Evolutionary conservation across 2,329 filamentous ascomycete genomes (phyloP), one percentile per base, ranked within the genome.

Genomic region (Fusarium tanahbumbuense): DNA sequence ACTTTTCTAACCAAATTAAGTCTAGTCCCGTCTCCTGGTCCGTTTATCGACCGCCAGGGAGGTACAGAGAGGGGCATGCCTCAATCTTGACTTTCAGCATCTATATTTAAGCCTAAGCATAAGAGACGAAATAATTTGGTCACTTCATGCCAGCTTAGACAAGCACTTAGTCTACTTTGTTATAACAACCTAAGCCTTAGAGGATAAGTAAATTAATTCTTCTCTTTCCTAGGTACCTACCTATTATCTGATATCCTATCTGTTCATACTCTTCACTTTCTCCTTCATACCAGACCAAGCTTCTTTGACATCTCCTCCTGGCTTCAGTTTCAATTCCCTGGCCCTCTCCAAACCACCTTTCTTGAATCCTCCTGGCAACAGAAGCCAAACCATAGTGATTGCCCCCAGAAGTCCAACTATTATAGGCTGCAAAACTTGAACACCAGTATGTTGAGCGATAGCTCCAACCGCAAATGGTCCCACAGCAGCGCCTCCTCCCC

Each of bases 401-500:
- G 81, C 77, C 7, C 78, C 78, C 12, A 89, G 73, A 32, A 88
- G 78, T 2, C 82, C 83, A 45, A 89, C 68, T 10, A 87, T 78
- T 20, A 89, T 82, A 5, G 88, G 87, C 75, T 89, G 87, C 65
- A 90, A 75, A 4, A 87, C 86, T 62, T 82, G 76, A 1, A 90
- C 87, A 1, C 88, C 87, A 60, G 82, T 84, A 45, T 77, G 82
- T 68, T 87, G 82, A 5, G 91, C 89, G 75, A 93, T 89, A 4
- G 89, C 90, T 5, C 91, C 91, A 1, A 92, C 88, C 1, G 86
- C 86, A 84, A 93, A 83, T 47, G 91, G 84, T 78, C 92, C 77
- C 18, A 90, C 74, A 2, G 92, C 90, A 2, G 90, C 92, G 0
- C 93, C 93, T 4, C 86, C 87, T 0, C 92, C 91, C 5, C 93